Conservation (phyloP, 805 yeast genomes). For the Candida broadrunensis region DNA sequence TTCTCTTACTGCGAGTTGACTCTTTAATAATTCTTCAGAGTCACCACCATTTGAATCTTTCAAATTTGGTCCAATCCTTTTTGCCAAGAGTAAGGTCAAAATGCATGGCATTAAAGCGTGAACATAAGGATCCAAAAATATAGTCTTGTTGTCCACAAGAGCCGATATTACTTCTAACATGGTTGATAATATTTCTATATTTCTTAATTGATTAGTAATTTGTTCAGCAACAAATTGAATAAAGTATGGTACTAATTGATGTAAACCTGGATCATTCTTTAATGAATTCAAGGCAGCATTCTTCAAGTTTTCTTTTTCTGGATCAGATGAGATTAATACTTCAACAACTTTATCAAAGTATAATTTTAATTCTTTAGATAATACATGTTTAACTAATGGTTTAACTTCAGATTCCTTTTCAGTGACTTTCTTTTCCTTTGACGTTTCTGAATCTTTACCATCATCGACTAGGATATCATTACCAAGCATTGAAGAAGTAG, state of each 20-base stretch:
- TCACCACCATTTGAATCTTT: constrained; percentile 33
- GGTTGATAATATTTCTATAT: constrained; percentile 66
- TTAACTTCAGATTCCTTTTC: constrained; percentile 62
- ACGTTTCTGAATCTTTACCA: constrained; percentile 7
- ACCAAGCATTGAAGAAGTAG: constrained; percentile 51
- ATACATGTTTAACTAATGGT: constrained; percentile 91
- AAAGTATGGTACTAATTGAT: constrained; percentile 93
- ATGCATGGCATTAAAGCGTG: constrained; percentile 98
- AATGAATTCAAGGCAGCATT: constrained; percentile 83
- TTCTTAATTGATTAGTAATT: constrained; percentile 79
- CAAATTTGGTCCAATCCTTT: constrained; percentile 64
- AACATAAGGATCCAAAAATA: constrained; percentile 91
- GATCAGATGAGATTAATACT: constrained; percentile 62
- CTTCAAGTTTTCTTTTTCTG: constrained; percentile 55
- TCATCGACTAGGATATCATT: constrained; percentile 31
- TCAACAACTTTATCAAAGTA: constrained; percentile 88
- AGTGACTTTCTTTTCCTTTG: constrained; percentile 18
- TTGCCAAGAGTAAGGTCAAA: constrained; percentile 83
- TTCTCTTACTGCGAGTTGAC: constrained; percentile 68
- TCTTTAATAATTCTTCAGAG: constrained; percentile 25
- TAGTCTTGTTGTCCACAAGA: constrained; percentile 73
- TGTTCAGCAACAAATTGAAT: constrained; percentile 96
- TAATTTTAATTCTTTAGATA: constrained; percentile 89
- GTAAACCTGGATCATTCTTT: constrained; percentile 91
- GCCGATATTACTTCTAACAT: constrained; percentile 90